phyloP scores from a whole-genome alignment of 495 filamentous ascomycete species.

The Penicillium ucsense region DNA sequence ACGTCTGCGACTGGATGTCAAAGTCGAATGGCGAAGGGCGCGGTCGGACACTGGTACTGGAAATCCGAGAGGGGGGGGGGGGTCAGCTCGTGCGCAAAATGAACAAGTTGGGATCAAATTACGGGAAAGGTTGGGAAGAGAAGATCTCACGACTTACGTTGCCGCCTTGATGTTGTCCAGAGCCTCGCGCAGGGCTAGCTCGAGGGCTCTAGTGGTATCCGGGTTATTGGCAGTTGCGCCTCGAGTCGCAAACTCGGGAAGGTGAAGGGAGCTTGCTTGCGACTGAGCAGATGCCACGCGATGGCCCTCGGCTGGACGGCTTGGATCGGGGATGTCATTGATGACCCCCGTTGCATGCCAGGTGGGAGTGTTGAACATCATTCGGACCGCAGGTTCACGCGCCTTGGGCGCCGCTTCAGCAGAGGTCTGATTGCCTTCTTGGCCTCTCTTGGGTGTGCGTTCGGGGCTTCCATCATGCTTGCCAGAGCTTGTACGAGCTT shows the following conservation, averaged over 20 bases:
- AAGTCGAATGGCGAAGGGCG: slow-evolving; percentile 64
- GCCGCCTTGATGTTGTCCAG: slow-evolving; percentile 71
- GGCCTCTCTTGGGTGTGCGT: slow-evolving; percentile 18
- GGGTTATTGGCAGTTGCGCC: slow-evolving; percentile 50
- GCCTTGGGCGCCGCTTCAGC: slow-evolving; percentile 20
- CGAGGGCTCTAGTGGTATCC: slow-evolving; percentile 69
- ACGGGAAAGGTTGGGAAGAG: slow-evolving; percentile 1
- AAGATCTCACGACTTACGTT: slow-evolving; percentile 43
- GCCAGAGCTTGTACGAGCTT: slow-evolving; percentile 53
- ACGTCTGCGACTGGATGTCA: slow-evolving; percentile 69
- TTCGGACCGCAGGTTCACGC: slow-evolving; percentile 35
- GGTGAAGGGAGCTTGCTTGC: slow-evolving; percentile 36
- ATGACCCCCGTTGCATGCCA: slow-evolving; percentile 80
- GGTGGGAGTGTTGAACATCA: slow-evolving; percentile 50
- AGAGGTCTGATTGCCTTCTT: slow-evolving; percentile 14
- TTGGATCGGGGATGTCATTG: slow-evolving; percentile 55
- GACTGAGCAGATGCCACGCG: slow-evolving; percentile 31
- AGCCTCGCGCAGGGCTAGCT: slow-evolving; percentile 73
- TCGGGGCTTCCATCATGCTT: slow-evolving; percentile 43
- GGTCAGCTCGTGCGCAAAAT: neutral
- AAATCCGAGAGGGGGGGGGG: neutral
- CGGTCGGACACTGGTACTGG: slow-evolving; percentile 26
- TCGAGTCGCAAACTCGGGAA: slow-evolving; percentile 49
- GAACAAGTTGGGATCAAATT: too few species aligned
- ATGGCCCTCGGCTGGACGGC: slow-evolving; percentile 25